Percentiles rank a stretch among this genome's conserved stretches.
Conservation (phyloP, 2,329 filamentous ascomycete species). For the Colletotrichum sp. region DNA sequence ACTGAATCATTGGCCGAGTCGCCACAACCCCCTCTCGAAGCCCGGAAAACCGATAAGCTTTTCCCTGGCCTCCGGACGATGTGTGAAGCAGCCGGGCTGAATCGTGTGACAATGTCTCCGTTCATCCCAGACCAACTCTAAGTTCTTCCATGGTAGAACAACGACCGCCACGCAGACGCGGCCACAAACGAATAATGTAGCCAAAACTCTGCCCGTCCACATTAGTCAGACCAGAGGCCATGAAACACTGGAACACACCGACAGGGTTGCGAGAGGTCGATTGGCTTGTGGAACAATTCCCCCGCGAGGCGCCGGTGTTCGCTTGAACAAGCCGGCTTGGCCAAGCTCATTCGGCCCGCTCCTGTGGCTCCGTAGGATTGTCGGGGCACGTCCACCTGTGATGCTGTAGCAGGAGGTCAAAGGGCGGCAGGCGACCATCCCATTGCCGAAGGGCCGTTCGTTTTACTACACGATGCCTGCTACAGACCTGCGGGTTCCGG, state of each 20-base stretch:
- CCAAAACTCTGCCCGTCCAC: background rate
- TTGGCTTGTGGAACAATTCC: background rate
- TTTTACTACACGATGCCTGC: background rate
- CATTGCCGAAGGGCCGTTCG: background rate
- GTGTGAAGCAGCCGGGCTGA: background rate
- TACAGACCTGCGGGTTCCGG: background rate
- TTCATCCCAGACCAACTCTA: conserved; percentile 6
- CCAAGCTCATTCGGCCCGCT: background rate
- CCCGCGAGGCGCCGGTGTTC: background rate
- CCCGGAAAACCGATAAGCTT: background rate
- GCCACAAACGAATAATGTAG: background rate
- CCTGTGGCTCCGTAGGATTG: background rate
- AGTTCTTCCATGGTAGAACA: background rate
- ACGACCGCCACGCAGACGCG: background rate
- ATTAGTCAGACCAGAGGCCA: background rate
- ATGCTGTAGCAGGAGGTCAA: background rate
- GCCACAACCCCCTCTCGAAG: background rate
- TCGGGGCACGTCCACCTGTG: background rate
- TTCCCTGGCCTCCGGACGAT: background rate
- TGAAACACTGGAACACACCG: background rate
- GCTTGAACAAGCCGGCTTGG: background rate
- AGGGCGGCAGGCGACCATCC: background rate
- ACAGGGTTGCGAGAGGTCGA: background rate
- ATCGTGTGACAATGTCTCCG: background rate
- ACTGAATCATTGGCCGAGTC: background rate